phyloP scores from a whole-genome alignment of 75 land plant genomes.

The Cunninghamia lanceolata region DNA sequence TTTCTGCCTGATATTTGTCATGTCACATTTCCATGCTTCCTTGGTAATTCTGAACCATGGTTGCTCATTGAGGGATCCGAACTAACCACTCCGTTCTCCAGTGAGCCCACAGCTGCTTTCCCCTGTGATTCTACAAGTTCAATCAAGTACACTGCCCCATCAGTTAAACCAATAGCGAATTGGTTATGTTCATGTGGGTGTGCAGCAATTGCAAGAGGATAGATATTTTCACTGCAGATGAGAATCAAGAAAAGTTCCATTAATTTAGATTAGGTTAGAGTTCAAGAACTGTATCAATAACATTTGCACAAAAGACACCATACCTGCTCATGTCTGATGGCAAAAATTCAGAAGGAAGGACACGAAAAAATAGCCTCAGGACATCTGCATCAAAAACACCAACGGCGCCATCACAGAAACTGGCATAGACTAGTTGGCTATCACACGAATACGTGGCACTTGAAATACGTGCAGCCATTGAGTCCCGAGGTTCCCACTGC shows the following conservation, averaged over 20 bases:
- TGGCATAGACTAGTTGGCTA: constrained; percentile 10
- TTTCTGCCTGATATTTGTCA: not conserved
- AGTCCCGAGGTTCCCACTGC: constrained; percentile 3
- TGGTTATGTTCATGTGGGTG: no score
- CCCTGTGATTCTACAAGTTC: constrained; percentile 17
- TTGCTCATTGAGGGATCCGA: not conserved
- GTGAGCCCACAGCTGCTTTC: constrained; percentile 38
- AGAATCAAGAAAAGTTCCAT: not conserved
- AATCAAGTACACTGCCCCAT: constrained; percentile 14
- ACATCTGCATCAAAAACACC: constrained; percentile 58
- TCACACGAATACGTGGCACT: constrained; percentile 69
- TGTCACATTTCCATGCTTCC: not conserved
- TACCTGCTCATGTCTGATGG: not conserved
- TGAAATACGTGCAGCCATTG: constrained; percentile 48
- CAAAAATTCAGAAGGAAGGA: constrained; percentile 39
- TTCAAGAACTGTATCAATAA: not conserved
- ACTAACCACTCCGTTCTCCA: constrained; percentile 8
- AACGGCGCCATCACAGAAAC: constrained; percentile 61
- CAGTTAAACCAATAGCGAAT: no score
- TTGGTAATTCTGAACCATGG: not conserved
- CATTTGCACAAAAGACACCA: not conserved
- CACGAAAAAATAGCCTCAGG: constrained; percentile 39
- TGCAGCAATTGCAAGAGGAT: constrained; percentile 23
- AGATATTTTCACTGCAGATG: constrained; percentile 27
- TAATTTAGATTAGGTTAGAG: not conserved